Base-by-base conservation (phyloP, 2,329 filamentous ascomycete species). In the Graphilbum sp. region DNA sequence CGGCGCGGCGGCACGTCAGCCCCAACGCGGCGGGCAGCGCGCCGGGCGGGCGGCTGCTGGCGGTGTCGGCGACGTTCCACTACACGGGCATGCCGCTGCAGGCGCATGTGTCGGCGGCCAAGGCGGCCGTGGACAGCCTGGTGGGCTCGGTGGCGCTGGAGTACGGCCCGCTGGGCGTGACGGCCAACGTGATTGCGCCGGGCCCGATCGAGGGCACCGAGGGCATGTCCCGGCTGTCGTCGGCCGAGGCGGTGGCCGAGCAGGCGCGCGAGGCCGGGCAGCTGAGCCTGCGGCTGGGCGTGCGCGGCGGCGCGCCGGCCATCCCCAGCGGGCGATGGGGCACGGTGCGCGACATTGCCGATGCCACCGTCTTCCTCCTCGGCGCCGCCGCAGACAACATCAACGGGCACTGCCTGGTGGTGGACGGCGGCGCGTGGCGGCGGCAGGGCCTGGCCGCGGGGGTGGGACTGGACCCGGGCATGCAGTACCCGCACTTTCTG, bases 311-410 rank as follows among this genome's bases (percentile, higher is more conserved):
- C 36, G 52, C 49, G 5, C 62, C 58, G 45, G 51, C 54, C 9
- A 69, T 93, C 29, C 90, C 90, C 0, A 60, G 77, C 2, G 85
- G 85, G 1, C 68, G 87, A 40, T 75, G 75, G 56, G 90, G 88
- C 7, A 72, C 72, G 1, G 74, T 93, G 20, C 80, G 79, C 46
- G 88, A 98, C 52, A 86, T 98, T 50, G 81, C 86, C 0, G 88
- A 98, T 57, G 83, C 88, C 1, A 95, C 88, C 0, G 72, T 96
- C 0, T 98, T 77, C 50, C 56, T 96, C 39, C 90, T 95, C 53
- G 82, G 80, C 34, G 82, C 93, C 34, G 75, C 84, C 1, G 88
- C 79, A 1, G 85, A 79, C 53, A 94, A 82, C 55, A 75, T 96
- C 34, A 94, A 82, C 47, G 90, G 86, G 1, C 77, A 85, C 47